Conservation (phyloP, 306 rosid genomes). For the Rosa chinensis region DNA sequence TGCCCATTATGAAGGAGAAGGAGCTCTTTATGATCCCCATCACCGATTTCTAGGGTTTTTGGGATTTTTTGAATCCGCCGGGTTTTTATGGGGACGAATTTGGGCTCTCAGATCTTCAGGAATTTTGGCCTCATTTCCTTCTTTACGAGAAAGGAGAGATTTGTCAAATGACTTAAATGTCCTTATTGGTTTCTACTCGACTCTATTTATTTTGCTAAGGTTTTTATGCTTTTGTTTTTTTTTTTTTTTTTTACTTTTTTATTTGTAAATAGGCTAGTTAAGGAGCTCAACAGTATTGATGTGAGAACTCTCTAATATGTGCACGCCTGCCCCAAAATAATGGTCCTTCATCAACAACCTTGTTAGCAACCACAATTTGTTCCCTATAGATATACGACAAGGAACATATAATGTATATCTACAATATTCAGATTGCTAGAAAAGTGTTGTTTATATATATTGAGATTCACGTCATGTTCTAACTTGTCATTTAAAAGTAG, state of each 20-base stretch:
- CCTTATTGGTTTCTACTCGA: background rate
- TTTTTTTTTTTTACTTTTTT: background rate
- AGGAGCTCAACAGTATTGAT: background rate
- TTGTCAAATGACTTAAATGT: background rate
- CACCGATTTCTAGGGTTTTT: conserved; percentile 6
- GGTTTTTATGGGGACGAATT: background rate
- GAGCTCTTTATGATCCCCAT: conserved; percentile 82
- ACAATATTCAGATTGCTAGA: no score
- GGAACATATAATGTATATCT: no score
- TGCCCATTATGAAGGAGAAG: conserved; percentile 69
- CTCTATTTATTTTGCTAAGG: background rate
- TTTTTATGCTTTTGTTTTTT: background rate
- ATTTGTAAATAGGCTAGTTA: background rate
- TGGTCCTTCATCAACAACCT: background rate
- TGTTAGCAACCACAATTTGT: no score
- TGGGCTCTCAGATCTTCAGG: background rate
- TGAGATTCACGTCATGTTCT: no score
- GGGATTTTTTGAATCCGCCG: conserved; percentile 10
- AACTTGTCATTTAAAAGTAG: no score
- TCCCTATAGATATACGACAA: no score
- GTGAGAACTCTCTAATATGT: no score
- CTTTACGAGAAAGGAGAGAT: background rate
- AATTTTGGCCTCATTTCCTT: background rate
- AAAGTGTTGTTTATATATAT: no score
- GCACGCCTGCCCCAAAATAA: no score